These are phyloP conservation scores for Coemansia sp. DNA, from an alignment of 192 early-diverging fungal genomes.

Conservation along the genomic window DNA sequence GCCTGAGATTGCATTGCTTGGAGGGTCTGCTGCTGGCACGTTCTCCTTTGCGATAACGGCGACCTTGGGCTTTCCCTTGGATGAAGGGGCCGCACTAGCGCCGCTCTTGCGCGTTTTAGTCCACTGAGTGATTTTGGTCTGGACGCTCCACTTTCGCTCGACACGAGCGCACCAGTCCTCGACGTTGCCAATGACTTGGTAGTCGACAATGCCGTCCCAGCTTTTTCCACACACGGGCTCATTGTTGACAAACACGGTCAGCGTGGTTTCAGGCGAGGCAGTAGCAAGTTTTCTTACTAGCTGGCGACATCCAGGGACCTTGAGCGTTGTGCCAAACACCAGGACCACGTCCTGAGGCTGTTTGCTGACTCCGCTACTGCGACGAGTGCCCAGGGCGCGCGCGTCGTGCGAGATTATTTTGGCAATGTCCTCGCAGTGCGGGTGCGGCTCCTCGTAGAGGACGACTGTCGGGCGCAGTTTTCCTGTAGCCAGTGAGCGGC, in stretches of 20 bases:
- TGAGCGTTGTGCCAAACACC: slow-evolving; percentile 58
- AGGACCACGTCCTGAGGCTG: slow-evolving; percentile 42
- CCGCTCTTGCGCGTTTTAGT: slow-evolving; percentile 27
- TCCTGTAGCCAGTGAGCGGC: slow-evolving; percentile 72
- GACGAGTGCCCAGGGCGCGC: slow-evolving; percentile 37
- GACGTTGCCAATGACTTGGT: slow-evolving; percentile 50
- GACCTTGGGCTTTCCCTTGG: slow-evolving; percentile 11
- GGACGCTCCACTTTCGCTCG: slow-evolving; percentile 38
- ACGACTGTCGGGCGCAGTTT: slow-evolving; percentile 88
- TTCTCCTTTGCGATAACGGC: neutral
- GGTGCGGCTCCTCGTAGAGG: slow-evolving; percentile 83
- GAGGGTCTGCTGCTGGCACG: neutral
- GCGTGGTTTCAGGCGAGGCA: slow-evolving; percentile 23
- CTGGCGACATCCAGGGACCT: slow-evolving; percentile 56
- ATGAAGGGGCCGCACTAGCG: neutral
- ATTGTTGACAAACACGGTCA: slow-evolving; percentile 49
- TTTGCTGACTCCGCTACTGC: slow-evolving; percentile 1
- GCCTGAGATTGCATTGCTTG: neutral
- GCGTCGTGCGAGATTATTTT: slow-evolving; percentile 47
- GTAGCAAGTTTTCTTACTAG: slow-evolving; percentile 43
- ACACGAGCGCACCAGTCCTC: slow-evolving; percentile 51
- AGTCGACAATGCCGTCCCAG: slow-evolving; percentile 53
- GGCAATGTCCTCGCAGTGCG: slow-evolving; percentile 52
- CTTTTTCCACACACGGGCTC: slow-evolving; percentile 51
- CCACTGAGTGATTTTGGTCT: slow-evolving; percentile 53